Evolutionary conservation across 2,329 filamentous ascomycete genomes (phyloP).

Genomic region (Arthroderma sp.): DNA sequence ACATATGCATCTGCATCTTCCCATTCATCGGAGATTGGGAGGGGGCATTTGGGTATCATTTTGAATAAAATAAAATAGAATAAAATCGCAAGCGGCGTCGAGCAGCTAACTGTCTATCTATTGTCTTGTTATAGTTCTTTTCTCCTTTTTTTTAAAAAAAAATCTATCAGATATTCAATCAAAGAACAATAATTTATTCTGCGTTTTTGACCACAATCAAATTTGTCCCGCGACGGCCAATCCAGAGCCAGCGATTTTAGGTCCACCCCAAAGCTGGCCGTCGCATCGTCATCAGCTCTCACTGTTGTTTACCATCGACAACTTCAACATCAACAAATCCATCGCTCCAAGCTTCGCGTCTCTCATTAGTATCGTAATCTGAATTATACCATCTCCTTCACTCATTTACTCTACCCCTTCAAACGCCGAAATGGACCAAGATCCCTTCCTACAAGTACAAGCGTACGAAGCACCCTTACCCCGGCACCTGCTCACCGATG

Average conservation of each 20-base stretch:
- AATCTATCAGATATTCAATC: no score
- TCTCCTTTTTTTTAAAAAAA: no score
- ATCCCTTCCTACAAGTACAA: slow-evolving; percentile 38
- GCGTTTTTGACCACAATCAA: neutral
- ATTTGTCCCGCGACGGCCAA: neutral
- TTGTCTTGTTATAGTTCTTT: no score
- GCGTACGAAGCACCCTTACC: slow-evolving; percentile 20
- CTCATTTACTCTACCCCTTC: no score
- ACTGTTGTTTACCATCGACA: no score
- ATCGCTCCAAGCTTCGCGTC: no score
- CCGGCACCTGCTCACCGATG: no score
- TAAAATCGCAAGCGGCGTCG: neutral
- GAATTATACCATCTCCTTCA: no score
- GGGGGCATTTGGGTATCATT: slow-evolving; percentile 38
- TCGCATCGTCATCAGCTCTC: neutral
- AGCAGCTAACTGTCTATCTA: no score
- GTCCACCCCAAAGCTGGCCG: neutral
- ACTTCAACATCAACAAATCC: no score
- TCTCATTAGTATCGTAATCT: no score
- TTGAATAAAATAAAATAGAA: neutral
- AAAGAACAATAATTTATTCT: no score
- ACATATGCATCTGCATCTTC: slow-evolving; percentile 62
- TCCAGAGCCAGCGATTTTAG: neutral
- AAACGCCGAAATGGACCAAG: slow-evolving; percentile 12
- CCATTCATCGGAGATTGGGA: slow-evolving; percentile 63